Percentiles rank a stretch among this genome's conserved stretches.
Conservation (phyloP, 2,329 filamentous ascomycete genomes). For the Hansfordia pulvinata region DNA sequence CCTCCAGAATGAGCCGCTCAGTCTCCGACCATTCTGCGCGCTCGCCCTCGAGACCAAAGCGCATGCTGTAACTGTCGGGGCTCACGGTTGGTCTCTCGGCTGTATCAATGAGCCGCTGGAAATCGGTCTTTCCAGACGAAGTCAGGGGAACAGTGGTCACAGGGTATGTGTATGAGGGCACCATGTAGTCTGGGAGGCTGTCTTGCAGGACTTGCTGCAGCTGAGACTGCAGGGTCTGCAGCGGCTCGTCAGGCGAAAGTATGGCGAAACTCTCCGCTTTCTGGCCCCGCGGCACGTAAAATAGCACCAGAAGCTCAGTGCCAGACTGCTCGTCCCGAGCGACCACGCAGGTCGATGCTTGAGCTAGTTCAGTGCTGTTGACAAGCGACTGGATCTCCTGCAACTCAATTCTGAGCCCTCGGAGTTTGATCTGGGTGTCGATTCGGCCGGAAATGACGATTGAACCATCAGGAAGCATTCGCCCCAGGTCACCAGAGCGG, state of each 20-base stretch:
- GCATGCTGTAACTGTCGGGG: constrained; percentile 21
- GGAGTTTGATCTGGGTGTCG: constrained; percentile 71
- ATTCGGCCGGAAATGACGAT: constrained; percentile 59
- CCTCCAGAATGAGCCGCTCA: constrained; percentile 41
- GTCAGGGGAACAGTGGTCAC: constrained; percentile 59
- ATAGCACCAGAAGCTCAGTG: constrained; percentile 47
- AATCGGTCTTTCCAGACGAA: constrained; percentile 62
- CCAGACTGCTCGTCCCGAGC: constrained; percentile 23
- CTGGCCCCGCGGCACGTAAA: constrained; percentile 41
- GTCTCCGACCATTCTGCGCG: constrained; percentile 30
- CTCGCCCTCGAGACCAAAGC: constrained; percentile 17
- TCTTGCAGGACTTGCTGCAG: constrained; percentile 42
- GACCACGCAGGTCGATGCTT: constrained; percentile 53
- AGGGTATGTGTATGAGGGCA: constrained; percentile 62
- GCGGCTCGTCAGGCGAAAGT: constrained; percentile 20
- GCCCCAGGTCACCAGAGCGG: constrained; percentile 68
- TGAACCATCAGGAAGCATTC: constrained; percentile 64
- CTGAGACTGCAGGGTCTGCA: constrained; percentile 18
- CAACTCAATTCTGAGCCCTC: constrained; percentile 69
- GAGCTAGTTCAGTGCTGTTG: constrained; percentile 32
- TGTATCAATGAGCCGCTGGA: constrained; percentile 29
- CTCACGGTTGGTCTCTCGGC: constrained; percentile 31
- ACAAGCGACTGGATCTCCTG: constrained; percentile 58
- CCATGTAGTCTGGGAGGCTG: constrained; percentile 60
- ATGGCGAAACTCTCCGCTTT: constrained; percentile 16